Percentiles rank a stretch among this genome's conserved stretches.
Evolutionary conservation across 176 grass and related monocot genomes (phyloP).

Genomic region (Eleusine coracana): DNA sequence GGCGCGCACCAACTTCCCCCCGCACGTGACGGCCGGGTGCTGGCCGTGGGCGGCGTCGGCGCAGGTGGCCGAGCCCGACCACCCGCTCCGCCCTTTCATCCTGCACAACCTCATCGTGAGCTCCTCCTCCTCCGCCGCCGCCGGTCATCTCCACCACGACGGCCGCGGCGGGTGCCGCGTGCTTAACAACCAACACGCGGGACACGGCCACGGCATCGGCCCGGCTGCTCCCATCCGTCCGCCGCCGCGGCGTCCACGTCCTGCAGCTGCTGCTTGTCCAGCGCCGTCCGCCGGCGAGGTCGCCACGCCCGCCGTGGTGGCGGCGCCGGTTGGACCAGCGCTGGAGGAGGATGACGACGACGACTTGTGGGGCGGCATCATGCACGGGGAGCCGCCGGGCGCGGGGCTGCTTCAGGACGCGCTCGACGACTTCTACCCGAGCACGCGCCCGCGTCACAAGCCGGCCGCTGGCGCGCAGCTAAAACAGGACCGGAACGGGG

Average conservation of each 20-base stretch:
- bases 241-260: not conserved
- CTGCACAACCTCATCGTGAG: constrained; percentile 53
- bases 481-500: constrained; percentile 26
- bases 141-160: too few species aligned
- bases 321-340: not conserved
- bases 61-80: not conserved
- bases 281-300: not conserved
- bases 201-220: not conserved
- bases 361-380: constrained; percentile 50
- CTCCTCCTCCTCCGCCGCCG: constrained; percentile 1
- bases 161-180: constrained; percentile 32
- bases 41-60: constrained; percentile 43
- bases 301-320: not conserved
- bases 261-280: not conserved
- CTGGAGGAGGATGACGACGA: constrained; percentile 39
- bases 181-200: constrained; percentile 1
- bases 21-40: constrained; percentile 19
- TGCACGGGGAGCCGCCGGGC: constrained; percentile 60
- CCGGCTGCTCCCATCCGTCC: not conserved
- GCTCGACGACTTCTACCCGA: constrained; percentile 71
- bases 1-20: constrained; percentile 96
- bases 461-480: not conserved
- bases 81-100: constrained; percentile 46
- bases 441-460: not conserved
- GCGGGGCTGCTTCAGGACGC: constrained; percentile 81